Evolutionary conservation across 805 yeast genomes (phyloP), one percentile per base, ranked within the genome.

Genomic region (Suhomyces vadensis): DNA sequence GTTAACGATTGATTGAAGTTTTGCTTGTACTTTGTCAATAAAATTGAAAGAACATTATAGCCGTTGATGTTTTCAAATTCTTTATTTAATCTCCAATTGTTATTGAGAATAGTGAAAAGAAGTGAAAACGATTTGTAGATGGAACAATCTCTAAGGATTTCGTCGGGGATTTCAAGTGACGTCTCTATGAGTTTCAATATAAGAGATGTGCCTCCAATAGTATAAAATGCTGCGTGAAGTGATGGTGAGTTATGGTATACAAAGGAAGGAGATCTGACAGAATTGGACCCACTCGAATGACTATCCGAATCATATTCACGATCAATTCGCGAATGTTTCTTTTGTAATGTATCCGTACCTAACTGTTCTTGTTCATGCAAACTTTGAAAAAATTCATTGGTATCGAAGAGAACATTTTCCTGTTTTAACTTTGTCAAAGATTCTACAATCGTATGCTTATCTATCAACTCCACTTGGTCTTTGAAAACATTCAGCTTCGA

Each of bases 1-100:
- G 24, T 44, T 26, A 57, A 45, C 3, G 41, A 13, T 14, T 41
- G 44, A 31, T 64, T 61, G 31, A 38, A 44, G 16, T 49, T 51
- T 4, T 54, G 56, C 49, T 67, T 71, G 54, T 79, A 81, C 21
- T 73, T 64, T 31, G 74, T 76, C 21, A 84, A 53, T 6, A 85
- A 55, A 0, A 83, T 74, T 0, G 78, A 74, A 1, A 85, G 56
- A 2, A 83, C 71, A 20, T 79, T 79, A 53, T 80, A 85, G 1
- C 90, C 90, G 50, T 75, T 77, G 3, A 69, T 65, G 13, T 73
- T 67, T 51, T 82, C 87, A 55, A 84, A 77, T 47, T 83, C 88
- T 38, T 75, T 74, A 22, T 70, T 60, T 41, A 75, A 63, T 31
- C 82, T 66, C 75, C 83, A 73, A 47, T 77, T 73, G 23, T 66